These are phyloP conservation scores for Boletellus ananiceps DNA, from an alignment of 768 basidiomycete genomes.

Conservation along the genomic window DNA sequence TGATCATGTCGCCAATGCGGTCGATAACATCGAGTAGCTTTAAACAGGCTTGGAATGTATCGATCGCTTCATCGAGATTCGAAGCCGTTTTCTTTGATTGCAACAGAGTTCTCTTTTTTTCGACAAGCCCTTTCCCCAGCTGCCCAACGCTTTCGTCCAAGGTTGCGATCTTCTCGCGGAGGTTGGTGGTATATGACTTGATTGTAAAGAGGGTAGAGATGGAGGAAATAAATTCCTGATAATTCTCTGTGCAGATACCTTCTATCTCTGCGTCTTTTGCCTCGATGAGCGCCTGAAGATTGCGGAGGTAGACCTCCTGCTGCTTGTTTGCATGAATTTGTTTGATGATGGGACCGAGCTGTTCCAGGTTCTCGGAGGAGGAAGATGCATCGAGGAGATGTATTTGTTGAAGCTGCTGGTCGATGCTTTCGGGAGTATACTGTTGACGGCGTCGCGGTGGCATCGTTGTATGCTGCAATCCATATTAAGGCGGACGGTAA, in stretches of 20 bases:
- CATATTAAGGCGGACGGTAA: slow-evolving; percentile 11
- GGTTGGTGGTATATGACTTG: slow-evolving; percentile 91
- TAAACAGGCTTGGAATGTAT: slow-evolving; percentile 89
- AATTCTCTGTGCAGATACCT: slow-evolving; percentile 91
- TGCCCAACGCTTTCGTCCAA: slow-evolving; percentile 86
- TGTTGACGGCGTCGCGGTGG: slow-evolving; percentile 67
- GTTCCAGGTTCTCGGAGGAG: slow-evolving; percentile 90
- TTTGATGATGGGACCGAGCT: slow-evolving; percentile 91
- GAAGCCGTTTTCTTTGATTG: slow-evolving; percentile 90
- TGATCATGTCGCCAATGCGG: slow-evolving; percentile 89
- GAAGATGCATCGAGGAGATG: slow-evolving; percentile 85
- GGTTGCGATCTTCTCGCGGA: slow-evolving; percentile 86
- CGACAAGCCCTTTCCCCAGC: slow-evolving; percentile 81
- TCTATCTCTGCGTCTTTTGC: slow-evolving; percentile 97
- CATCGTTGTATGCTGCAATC: slow-evolving; percentile 40
- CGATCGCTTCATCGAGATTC: slow-evolving; percentile 95
- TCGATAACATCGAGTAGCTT: slow-evolving; percentile 90
- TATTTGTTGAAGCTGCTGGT: slow-evolving; percentile 88
- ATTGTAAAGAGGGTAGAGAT: slow-evolving; percentile 96
- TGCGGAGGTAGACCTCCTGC: slow-evolving; percentile 85
- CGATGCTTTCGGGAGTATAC: slow-evolving; percentile 80
- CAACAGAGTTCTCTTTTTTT: slow-evolving; percentile 88
- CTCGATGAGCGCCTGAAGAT: slow-evolving; percentile 81
- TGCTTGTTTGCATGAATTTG: slow-evolving; percentile 85
- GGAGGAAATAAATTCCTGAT: slow-evolving; percentile 96